Evolutionary conservation across 2,329 filamentous ascomycete species (phyloP), one percentile per base, ranked within the genome.

Genomic region (Penicillium occitanis): DNA sequence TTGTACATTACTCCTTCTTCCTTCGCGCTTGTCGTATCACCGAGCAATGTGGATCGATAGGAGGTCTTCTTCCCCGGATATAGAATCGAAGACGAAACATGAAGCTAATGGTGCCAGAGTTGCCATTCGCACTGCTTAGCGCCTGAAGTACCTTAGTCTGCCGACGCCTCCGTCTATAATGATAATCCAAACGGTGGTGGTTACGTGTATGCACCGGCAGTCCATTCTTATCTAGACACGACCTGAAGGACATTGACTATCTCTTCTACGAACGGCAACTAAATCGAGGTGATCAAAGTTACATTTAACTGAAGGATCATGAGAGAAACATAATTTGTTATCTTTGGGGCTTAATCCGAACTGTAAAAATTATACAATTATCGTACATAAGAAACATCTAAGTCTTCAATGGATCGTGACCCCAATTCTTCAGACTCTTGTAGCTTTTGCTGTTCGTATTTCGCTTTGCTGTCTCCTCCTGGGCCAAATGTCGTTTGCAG

Each of bases 361-460:
- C 28, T n/a, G 8, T 19, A 19, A 55, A 5, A 13, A 13, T 55
- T 28, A 35, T 35, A 55, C 3, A 17, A 55, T 1, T 35, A 19
- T 33, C 30, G 28, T 55, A 19, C 48, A 28, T 3, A 35, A 19
- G 8, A 13, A 19, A 11, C 17, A 35, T 55, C 57, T 61, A 73
- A 1, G 76, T 76, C 71, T 86, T 86, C 66, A 84, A 74, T 22
- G 81, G 74, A 73, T 87, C 84, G 69, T 86, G 84, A 0, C 84
- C 84, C 86, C 86, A 88, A 67, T 88, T 89, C 79, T 88, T 88
- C 69, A 89, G 76, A 4, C 83, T 86, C 33, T 83, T 85, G 58
- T 88, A 88, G 67, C 79, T 82, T 70, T 81, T 83, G 70, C 81
- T 84, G n/a, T 80, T 71, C 61, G 86, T 85, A 69, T 88, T 79